phyloP scores from a whole-genome alignment of 2,329 filamentous ascomycete species.

The Claviceps spartinae region DNA sequence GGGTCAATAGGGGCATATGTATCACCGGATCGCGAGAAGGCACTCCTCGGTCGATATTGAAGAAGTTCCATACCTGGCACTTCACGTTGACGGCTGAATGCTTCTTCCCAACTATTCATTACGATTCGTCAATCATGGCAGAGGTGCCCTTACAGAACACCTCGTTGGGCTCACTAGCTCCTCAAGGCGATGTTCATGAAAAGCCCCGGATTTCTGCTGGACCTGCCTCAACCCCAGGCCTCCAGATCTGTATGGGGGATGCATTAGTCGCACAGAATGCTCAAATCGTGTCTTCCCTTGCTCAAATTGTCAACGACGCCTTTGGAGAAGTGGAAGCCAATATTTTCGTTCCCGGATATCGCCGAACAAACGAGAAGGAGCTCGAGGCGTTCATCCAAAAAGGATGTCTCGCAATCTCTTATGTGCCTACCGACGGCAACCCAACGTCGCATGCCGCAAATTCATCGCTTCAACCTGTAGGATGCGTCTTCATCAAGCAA shows the following conservation, averaged over 20 bases:
- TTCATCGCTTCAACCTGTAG: conserved; percentile 6
- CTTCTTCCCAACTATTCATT: background rate
- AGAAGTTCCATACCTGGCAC: no score
- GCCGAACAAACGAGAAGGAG: conserved; percentile 12
- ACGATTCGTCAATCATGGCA: background rate
- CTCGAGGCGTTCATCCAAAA: conserved; percentile 11
- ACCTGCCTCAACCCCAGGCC: background rate
- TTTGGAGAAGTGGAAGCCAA: conserved; percentile 14
- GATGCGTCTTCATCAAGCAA: conserved; percentile 16
- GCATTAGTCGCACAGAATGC: conserved; percentile 9
- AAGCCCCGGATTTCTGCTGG: background rate
- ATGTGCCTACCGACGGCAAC: background rate
- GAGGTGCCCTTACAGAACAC: background rate
- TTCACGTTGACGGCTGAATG: no score
- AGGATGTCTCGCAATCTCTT: conserved; percentile 14
- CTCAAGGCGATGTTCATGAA: background rate
- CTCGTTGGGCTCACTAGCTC: background rate
- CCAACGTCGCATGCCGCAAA: background rate
- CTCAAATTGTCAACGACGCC: conserved; percentile 14
- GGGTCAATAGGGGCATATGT: no score
- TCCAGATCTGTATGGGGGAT: conserved; percentile 12
- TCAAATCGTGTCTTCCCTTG: conserved; percentile 7
- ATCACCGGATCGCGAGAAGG: no score
- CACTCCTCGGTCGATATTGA: no score
- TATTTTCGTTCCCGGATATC: conserved; percentile 15